Evolutionary conservation across 306 rosid genomes (phyloP).

Genomic region (Luffa acutangula): DNA sequence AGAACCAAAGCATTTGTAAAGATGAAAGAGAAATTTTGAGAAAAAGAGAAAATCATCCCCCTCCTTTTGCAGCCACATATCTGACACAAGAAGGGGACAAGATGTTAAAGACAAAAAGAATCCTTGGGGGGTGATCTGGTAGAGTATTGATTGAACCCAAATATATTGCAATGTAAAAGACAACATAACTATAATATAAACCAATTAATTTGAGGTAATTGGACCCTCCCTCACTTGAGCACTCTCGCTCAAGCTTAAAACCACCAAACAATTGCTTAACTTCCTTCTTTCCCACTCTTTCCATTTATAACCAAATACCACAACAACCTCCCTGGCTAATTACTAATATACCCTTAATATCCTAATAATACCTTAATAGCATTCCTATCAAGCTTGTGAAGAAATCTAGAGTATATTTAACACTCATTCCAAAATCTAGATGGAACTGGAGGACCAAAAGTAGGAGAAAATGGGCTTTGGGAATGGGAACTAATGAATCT

Average conservation of each 20-base stretch:
- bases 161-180: no score
- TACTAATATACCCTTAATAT: no score
- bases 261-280: no score
- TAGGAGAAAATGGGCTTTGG: neutral
- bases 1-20: neutral
- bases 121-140: neutral
- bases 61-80: neutral
- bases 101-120: neutral
- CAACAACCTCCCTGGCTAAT: no score
- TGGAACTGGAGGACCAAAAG: neutral
- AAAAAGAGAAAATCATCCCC: neutral
- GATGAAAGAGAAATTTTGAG: neutral
- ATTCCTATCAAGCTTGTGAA: neutral
- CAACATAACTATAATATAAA: no score
- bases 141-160: neutral
- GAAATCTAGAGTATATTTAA: neutral
- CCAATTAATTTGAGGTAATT: no score
- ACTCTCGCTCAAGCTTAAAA: no score
- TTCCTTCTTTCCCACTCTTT: no score
- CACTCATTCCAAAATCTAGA: neutral
- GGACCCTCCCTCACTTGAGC: no score
- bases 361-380: no score
- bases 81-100: neutral
- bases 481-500: neutral
- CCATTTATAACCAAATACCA: no score